Percentiles rank a stretch among this genome's conserved stretches.
These are phyloP conservation scores for Auxenochlorella pyrenoidosa DNA, from an alignment of 139 green algal species.

Conservation along the genomic window DNA sequence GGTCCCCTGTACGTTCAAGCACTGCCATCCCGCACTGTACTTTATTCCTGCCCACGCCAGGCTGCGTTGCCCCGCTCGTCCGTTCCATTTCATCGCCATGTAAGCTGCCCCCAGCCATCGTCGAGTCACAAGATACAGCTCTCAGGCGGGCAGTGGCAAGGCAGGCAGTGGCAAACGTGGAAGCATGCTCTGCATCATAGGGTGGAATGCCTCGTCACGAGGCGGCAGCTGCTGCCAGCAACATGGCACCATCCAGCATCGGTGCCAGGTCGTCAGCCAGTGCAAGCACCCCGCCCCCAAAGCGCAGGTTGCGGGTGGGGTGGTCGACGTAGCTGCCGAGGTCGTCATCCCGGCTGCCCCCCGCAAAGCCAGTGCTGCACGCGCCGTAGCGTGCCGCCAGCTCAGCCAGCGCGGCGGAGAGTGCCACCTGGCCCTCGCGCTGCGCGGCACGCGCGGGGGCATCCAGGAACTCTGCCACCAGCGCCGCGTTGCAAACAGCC, in stretches of 20 bases:
- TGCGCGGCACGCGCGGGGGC: constrained; percentile 10
- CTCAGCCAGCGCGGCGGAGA: constrained; percentile 57
- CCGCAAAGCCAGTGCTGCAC: constrained; percentile 40
- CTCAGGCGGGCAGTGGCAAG: too few relatives aligned
- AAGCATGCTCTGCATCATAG: too few relatives aligned
- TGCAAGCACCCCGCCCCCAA: constrained; percentile 56
- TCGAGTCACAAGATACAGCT: too few relatives aligned
- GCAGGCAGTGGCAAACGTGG: too few relatives aligned
- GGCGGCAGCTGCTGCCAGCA: not conserved
- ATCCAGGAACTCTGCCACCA: constrained; percentile 59
- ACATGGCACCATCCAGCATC: constrained; percentile 55
- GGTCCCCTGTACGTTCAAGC: too few relatives aligned
- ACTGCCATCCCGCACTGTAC: too few relatives aligned
- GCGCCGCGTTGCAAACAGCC: constrained; percentile 69
- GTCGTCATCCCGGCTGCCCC: constrained; percentile 23
- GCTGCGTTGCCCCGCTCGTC: not conserved
- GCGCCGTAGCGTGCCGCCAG: constrained; percentile 60
- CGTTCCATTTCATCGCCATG: too few relatives aligned
- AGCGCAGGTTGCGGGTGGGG: constrained; percentile 66
- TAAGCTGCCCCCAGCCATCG: too few relatives aligned
- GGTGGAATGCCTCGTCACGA: not conserved
- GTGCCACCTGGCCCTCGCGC: constrained; percentile 52
- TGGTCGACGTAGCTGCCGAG: constrained; percentile 49
- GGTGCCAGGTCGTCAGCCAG: constrained; percentile 51
- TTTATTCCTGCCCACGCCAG: too few relatives aligned